phyloP scores from a whole-genome alignment of 129 eudicot species.

The Pseudognaphalium luteoalbum region DNA sequence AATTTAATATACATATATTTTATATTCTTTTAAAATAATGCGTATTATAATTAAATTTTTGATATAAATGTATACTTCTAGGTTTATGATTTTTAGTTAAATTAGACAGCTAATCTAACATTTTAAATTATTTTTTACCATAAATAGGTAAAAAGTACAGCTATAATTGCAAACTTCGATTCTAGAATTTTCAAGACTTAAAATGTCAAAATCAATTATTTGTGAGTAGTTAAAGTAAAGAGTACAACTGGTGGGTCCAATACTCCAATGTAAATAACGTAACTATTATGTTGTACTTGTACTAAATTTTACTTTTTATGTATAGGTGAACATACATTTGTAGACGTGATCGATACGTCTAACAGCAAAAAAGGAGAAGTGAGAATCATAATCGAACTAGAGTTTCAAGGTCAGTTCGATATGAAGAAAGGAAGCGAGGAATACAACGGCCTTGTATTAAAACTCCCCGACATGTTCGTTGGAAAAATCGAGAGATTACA shows the following conservation, averaged over 20 bases:
- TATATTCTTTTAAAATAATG: background rate
- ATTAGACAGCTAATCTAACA: too few relatives aligned
- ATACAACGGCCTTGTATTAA: constrained; percentile 52
- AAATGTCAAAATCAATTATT: background rate
- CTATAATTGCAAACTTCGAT: background rate
- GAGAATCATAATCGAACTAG: constrained; percentile 68
- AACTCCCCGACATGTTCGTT: constrained; percentile 65
- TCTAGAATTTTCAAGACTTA: background rate
- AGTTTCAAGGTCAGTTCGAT: constrained; percentile 71
- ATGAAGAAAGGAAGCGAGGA: constrained; percentile 85
- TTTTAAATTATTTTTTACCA: too few relatives aligned
- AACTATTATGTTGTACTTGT: too few relatives aligned
- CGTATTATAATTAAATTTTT: background rate
- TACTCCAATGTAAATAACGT: too few relatives aligned
- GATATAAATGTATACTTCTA: too few relatives aligned
- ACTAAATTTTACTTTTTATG: background rate
- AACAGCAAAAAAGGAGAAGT: constrained; percentile 58
- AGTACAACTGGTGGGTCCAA: background rate
- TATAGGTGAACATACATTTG: constrained; percentile 76
- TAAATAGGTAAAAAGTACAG: too few relatives aligned
- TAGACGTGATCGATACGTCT: constrained; percentile 64
- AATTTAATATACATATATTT: background rate
- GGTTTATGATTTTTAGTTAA: too few relatives aligned
- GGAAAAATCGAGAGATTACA: constrained; percentile 71
- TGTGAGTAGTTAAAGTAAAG: background rate